Percentiles rank a stretch among this genome's conserved stretches.
Conservation (phyloP, 1,284 basidiomycete species). For the Abortiporus biennis region DNA sequence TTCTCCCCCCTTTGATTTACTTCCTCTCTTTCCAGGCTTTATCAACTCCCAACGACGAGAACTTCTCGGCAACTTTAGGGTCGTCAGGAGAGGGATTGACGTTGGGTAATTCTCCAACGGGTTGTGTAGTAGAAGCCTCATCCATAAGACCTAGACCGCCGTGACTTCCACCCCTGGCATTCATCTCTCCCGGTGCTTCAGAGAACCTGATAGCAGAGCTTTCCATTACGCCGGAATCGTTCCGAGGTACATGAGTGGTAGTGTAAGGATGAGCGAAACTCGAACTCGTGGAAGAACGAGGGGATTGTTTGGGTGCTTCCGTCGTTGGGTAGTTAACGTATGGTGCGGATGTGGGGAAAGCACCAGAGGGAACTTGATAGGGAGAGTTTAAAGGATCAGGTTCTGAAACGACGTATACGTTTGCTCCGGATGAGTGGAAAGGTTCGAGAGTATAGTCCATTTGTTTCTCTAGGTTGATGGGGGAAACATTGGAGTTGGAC, state of each 20-base stretch:
- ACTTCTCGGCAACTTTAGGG: constrained; percentile 34
- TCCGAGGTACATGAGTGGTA: constrained; percentile 33
- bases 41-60: constrained; percentile 38
- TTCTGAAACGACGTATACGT: constrained; percentile 62
- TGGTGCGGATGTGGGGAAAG: constrained; percentile 51
- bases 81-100: constrained; percentile 39
- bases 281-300: constrained; percentile 37
- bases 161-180: constrained; percentile 31
- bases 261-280: constrained; percentile 38
- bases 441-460: constrained; percentile 45
- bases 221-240: constrained; percentile 37
- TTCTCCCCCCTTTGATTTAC: too few species aligned
- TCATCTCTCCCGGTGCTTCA: constrained; percentile 40
- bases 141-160: constrained; percentile 43
- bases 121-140: constrained; percentile 15
- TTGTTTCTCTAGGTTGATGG: constrained; percentile 48
- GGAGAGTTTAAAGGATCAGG: constrained; percentile 51
- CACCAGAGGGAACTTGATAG: constrained; percentile 62
- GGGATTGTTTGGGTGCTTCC: constrained; percentile 28
- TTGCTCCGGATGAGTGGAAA: constrained; percentile 34
- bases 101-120: constrained; percentile 32
- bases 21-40: constrained; percentile 42
- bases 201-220: constrained; percentile 38
- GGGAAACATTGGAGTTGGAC: constrained; percentile 17
- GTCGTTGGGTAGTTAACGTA: constrained; percentile 41